A percentile compares a stretch with the other conserved stretches of the same genome.
These are phyloP conservation scores for Huntiella savannae DNA, from an alignment of 2,329 filamentous ascomycete species.

Conservation along the genomic window DNA sequence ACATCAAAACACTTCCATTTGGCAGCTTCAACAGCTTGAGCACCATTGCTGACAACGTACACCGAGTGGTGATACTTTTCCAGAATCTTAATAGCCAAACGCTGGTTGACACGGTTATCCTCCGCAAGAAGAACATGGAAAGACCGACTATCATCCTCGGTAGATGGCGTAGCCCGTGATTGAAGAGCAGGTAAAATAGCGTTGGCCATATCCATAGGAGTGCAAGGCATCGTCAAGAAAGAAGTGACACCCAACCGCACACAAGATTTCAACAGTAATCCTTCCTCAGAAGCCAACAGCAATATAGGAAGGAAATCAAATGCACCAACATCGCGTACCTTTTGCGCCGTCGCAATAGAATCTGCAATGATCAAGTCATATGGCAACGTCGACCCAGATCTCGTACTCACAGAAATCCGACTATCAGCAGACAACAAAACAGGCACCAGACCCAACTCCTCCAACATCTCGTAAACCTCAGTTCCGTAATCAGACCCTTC, in stretches of 20 bases:
- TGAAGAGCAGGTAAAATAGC: slow-evolving; percentile 91
- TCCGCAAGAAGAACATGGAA: slow-evolving; percentile 92
- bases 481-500: slow-evolving; percentile 58
- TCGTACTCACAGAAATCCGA: slow-evolving; percentile 37
- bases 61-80: slow-evolving; percentile 91
- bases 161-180: slow-evolving; percentile 73
- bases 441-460: slow-evolving; percentile 59
- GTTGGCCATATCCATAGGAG: slow-evolving; percentile 84
- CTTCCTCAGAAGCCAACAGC: slow-evolving; percentile 69
- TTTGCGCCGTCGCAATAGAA: slow-evolving; percentile 75
- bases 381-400: slow-evolving; percentile 38
- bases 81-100: slow-evolving; percentile 85
- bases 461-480: slow-evolving; percentile 62
- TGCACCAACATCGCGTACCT: slow-evolving; percentile 69
- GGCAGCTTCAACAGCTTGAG: slow-evolving; percentile 82
- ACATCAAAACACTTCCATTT: slow-evolving; percentile 88
- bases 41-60: slow-evolving; percentile 84
- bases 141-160: slow-evolving; percentile 84
- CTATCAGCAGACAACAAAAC: slow-evolving; percentile 67
- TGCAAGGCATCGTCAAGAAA: slow-evolving; percentile 94
- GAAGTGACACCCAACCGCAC: slow-evolving; percentile 93
- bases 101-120: slow-evolving; percentile 94
- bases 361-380: slow-evolving; percentile 96
- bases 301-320: slow-evolving; percentile 98
- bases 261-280: slow-evolving; percentile 82